Evolutionary conservation across 78 protist species (phyloP).

Genomic region (Corallochytrium limacisporum): DNA sequence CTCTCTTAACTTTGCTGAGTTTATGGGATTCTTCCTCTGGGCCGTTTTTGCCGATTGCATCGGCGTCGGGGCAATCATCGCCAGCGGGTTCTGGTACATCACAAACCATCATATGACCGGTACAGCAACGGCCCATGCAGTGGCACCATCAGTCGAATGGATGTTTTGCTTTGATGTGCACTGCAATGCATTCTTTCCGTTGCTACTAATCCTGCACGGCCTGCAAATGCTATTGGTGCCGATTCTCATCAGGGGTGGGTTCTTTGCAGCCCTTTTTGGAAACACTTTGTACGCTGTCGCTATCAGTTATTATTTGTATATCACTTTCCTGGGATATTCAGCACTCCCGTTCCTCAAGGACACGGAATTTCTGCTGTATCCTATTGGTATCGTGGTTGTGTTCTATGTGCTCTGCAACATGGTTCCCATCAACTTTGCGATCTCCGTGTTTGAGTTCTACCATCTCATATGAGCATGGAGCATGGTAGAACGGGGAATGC

Average conservation of each 20-base stretch:
- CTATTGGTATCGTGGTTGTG: too few relatives aligned
- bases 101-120: not conserved
- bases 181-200: constrained; percentile 83
- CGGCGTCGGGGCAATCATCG: constrained; percentile 32
- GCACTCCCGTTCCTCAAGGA: constrained; percentile 63
- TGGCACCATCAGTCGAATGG: constrained; percentile 77
- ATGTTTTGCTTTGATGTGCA: constrained; percentile 86
- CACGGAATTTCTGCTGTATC: too few relatives aligned
- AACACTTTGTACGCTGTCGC: constrained; percentile 60
- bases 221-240: constrained; percentile 40
- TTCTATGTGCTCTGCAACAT: too few relatives aligned
- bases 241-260: not conserved
- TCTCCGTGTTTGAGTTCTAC: too few relatives aligned
- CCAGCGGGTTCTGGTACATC: constrained; percentile 44
- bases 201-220: constrained; percentile 52
- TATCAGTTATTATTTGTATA: constrained; percentile 62
- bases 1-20: not conserved
- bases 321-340: constrained; percentile 80
- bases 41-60: constrained; percentile 55
- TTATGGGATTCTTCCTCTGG: constrained; percentile 47
- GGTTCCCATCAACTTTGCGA: too few relatives aligned
- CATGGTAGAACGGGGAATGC: too few relatives aligned
- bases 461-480: too few relatives aligned
- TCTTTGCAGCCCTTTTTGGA: constrained; percentile 37
- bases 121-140: constrained; percentile 33